These are phyloP conservation scores for Senecio squalidus DNA, from an alignment of 140 eudicot genomes.

Conservation along the genomic window DNA sequence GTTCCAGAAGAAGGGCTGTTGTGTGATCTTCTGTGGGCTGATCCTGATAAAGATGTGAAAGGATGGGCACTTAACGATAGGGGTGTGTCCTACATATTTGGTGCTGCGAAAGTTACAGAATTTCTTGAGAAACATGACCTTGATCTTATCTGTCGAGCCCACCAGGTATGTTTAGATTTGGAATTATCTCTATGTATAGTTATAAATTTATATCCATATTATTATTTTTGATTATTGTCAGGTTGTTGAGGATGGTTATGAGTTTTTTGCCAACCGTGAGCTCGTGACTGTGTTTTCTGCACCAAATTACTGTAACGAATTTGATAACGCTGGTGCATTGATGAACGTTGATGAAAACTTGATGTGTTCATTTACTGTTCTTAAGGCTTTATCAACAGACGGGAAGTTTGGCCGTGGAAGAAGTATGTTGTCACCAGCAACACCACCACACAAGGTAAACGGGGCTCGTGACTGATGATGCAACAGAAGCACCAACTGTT, in stretches of 20 bases:
- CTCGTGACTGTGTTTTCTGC: conserved; percentile 46
- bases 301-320: conserved; percentile 44
- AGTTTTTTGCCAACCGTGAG: conserved; percentile 46
- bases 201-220: not conserved
- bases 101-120: conserved; percentile 35
- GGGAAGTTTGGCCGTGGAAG: conserved; percentile 33
- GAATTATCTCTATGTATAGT: too few relatives aligned
- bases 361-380: conserved; percentile 40
- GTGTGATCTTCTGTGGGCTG: conserved; percentile 54
- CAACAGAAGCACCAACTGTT: not conserved
- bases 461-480: not conserved
- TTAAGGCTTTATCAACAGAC: conserved; percentile 35
- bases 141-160: conserved; percentile 50
- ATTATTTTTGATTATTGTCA: not conserved
- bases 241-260: conserved; percentile 60
- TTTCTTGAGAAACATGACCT: conserved; percentile 45
- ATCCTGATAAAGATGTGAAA: conserved; percentile 38
- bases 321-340: conserved; percentile 48
- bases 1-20: conserved; percentile 46
- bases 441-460: conserved; percentile 41
- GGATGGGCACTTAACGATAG: conserved; percentile 51
- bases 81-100: conserved; percentile 46
- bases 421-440: conserved; percentile 36
- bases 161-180: conserved; percentile 44
- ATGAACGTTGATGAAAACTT: conserved; percentile 36